Evolutionary conservation across 179 eudicot genomes (phyloP).

Genomic region (Vitellaria paradoxa): DNA sequence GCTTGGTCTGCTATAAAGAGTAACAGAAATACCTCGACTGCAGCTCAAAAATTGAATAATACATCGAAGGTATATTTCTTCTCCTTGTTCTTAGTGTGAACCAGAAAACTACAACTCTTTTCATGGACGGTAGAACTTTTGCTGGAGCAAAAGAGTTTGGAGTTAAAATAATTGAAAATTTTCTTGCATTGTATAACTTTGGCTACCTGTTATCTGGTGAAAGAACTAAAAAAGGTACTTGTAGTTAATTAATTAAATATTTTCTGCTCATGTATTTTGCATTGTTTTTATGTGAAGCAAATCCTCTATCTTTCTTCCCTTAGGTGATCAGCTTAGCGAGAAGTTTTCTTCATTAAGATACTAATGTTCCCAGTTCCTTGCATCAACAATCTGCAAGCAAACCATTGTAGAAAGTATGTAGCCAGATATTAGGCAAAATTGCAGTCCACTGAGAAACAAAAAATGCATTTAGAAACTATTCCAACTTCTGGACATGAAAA

Average conservation of each 20-base stretch:
- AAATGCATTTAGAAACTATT: not conserved
- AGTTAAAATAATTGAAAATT: not conserved
- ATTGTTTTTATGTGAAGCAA: not conserved
- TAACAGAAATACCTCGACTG: constrained; percentile 5
- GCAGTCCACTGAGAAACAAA: not conserved
- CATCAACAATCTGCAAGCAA: not conserved
- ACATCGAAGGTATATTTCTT: constrained; percentile 29
- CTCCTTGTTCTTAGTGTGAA: not conserved
- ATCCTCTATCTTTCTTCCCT: not conserved
- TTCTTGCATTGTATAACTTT: not conserved
- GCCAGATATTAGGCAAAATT: not conserved
- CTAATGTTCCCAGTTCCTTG: not conserved
- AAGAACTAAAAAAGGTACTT: not conserved
- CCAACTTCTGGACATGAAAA: not conserved
- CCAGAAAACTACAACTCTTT: not conserved
- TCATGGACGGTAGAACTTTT: not conserved
- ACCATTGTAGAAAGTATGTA: not conserved
- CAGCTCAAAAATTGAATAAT: constrained; percentile 16
- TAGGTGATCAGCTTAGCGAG: not conserved
- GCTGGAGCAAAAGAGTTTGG: not conserved
- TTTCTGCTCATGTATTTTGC: not conserved
- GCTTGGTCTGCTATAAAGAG: constrained; percentile 11
- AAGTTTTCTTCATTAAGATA: not conserved
- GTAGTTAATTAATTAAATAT: not conserved
- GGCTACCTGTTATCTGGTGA: not conserved